Base-by-base conservation (phyloP, 176 grass and related monocot species). In the Poa pratensis region DNA sequence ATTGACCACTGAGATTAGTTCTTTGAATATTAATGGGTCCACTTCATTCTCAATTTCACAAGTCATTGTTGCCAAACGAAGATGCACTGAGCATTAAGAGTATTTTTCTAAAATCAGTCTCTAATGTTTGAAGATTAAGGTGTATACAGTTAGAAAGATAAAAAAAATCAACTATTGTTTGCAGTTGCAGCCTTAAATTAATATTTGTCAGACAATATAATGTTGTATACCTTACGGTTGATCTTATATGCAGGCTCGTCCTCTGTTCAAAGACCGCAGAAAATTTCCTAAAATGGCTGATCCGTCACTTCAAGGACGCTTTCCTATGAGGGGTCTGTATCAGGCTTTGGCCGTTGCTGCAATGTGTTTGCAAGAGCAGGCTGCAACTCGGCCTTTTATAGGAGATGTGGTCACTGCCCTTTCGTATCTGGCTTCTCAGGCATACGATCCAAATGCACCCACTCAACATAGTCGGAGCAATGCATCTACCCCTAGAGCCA, bases 281-380 rank as follows among this genome's bases (percentile, higher is more conserved):
- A 96, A 94, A 79, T 99, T 99, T 77, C 88, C 91, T 59, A 96
- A 92, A 88, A 99, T 99, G 94, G 97, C 92, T 45, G 97, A 99
- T 85, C 97, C 97, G 10, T 82, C 87, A 39, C 90, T 99, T 43
- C 88, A 91, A 52, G 90, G 88, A 16, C 72, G 77, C 39, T 99
- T 91, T 81, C 97, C 97, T 23, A 96, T 91, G 94, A 90, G 94
- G 71, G 94, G 97, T 30, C 79, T 99, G 49, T 99, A 99, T 84
- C 97, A 99, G 79, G 97, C 97, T 73, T 77, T 99, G 67, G 97
- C 94, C 27, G 90, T 99, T 89, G 97, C 97, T 22, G 97, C 97
- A 53, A 99, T 99, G 97, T 96, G 97, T 92, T 94, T 99, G 73
- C 97, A 99, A 68, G 94, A 99, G 84, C 97, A 99, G 88, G 90